Evolutionary conservation across 2,329 filamentous ascomycete genomes (phyloP).

Genomic region (Blumeria graminis): DNA sequence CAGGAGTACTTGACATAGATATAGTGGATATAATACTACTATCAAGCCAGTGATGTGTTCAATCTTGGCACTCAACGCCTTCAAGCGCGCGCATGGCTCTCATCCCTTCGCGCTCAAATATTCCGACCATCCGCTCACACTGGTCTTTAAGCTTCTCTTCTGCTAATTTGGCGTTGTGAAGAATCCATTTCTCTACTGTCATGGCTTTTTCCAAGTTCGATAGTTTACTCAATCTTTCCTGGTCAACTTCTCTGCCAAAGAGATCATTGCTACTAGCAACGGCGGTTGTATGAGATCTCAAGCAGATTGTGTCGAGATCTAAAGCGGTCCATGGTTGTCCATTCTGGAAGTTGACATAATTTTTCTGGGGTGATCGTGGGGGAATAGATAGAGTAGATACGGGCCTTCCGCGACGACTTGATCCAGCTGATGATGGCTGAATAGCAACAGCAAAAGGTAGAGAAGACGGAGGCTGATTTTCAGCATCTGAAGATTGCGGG

Average conservation of each 20-base stretch:
- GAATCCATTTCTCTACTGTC: slow-evolving; percentile 86
- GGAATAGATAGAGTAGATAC: slow-evolving; percentile 24
- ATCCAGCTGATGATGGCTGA: slow-evolving; percentile 7
- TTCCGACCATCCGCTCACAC: slow-evolving; percentile 59
- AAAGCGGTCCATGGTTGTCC: slow-evolving; percentile 43
- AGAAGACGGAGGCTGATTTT: slow-evolving; percentile 54
- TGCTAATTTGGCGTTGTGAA: slow-evolving; percentile 53
- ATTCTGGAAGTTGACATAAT: slow-evolving; percentile 29
- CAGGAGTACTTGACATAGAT: no score
- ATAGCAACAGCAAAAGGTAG: slow-evolving; percentile 21
- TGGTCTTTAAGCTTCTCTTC: slow-evolving; percentile 58
- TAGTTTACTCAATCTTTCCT: slow-evolving; percentile 31
- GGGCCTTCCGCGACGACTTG: slow-evolving; percentile 21
- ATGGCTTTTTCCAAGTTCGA: slow-evolving; percentile 61
- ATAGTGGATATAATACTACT: no score
- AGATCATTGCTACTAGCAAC: slow-evolving; percentile 12
- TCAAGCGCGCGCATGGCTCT: slow-evolving; percentile 58
- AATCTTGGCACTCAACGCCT: slow-evolving; percentile 24
- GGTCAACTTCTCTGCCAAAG: slow-evolving; percentile 20
- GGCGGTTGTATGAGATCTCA: slow-evolving; percentile 18
- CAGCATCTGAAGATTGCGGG: slow-evolving; percentile 54
- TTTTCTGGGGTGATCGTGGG: slow-evolving; percentile 34
- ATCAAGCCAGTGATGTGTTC: no score
- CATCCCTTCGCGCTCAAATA: slow-evolving; percentile 64
- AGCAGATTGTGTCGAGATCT: slow-evolving; percentile 52